Conservation (phyloP, 176 grass and related monocot species). For the Ensete ventricosum region DNA sequence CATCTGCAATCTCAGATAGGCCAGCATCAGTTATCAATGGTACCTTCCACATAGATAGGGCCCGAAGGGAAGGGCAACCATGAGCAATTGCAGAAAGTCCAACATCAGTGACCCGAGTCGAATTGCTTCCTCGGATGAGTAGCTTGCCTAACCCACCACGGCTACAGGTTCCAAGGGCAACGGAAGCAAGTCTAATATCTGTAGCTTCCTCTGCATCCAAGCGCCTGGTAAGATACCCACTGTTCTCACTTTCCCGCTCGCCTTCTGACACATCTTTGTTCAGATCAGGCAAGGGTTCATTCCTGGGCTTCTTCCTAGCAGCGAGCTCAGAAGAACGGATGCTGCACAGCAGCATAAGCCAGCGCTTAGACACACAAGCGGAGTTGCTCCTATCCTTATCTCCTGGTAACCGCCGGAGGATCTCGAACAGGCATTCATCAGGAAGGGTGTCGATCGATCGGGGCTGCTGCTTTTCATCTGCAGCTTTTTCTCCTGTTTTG, state of each 20-base stretch:
- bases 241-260: conserved; percentile 15
- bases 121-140: conserved; percentile 53
- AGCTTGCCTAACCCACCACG: conserved; percentile 45
- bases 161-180: conserved; percentile 40
- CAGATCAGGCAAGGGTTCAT: conserved; percentile 52
- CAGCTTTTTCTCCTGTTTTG: conserved; percentile 14
- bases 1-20: conserved; percentile 55
- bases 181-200: conserved; percentile 55
- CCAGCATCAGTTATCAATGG: conserved; percentile 60
- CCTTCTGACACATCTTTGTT: conserved; percentile 31
- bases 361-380: conserved; percentile 75
- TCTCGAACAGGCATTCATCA: conserved; percentile 85
- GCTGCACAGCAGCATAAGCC: conserved; percentile 59
- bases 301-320: neutral
- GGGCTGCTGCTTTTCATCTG: conserved; percentile 25
- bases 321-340: conserved; percentile 66
- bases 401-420: conserved; percentile 64
- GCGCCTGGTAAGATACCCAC: conserved; percentile 33
- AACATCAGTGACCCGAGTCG: conserved; percentile 55
- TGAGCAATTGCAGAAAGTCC: conserved; percentile 55
- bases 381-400: conserved; percentile 53
- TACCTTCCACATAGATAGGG: conserved; percentile 55
- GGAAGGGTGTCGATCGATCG: conserved; percentile 66
- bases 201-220: conserved; percentile 55
- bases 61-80: conserved; percentile 48